Percentiles rank a stretch among this genome's conserved stretches.
Conservation (phyloP, 441 rosid genomes). For the Gossypium gossypioides region DNA sequence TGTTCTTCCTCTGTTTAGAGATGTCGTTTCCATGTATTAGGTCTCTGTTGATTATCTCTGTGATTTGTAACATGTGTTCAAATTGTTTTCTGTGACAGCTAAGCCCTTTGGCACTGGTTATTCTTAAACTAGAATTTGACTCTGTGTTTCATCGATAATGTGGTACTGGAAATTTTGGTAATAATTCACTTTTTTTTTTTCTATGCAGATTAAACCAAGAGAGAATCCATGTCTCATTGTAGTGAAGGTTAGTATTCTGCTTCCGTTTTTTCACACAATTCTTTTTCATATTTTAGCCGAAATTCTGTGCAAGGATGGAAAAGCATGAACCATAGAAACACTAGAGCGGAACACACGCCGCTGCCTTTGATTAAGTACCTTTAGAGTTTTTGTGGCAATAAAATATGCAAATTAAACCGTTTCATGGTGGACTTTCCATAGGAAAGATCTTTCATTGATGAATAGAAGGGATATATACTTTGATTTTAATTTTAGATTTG, state of each 20-base stretch:
- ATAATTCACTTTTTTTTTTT: slow-evolving; percentile 14
- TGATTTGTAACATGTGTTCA: too few relatives aligned
- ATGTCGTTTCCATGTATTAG: background rate
- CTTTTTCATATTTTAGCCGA: background rate
- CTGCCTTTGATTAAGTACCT: background rate
- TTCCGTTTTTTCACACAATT: background rate
- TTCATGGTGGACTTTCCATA: background rate
- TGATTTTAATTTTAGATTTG: background rate
- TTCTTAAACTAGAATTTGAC: background rate
- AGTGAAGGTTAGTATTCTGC: slow-evolving; percentile 40
- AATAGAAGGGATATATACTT: slow-evolving; percentile 2
- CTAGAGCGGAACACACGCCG: background rate
- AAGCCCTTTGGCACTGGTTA: background rate
- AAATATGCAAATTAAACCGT: background rate
- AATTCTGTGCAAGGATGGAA: background rate
- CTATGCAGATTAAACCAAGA: slow-evolving; percentile 46
- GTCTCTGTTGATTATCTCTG: background rate
- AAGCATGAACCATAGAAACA: background rate
- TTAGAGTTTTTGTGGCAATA: background rate
- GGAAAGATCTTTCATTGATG: background rate
- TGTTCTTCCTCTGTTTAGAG: background rate
- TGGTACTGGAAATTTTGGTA: background rate
- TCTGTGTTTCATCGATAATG: background rate
- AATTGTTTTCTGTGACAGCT: too few relatives aligned
- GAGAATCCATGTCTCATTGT: slow-evolving; percentile 54